Percentiles rank a stretch among this genome's conserved stretches.
Evolutionary conservation across 495 filamentous ascomycete species (phyloP).

Genomic region (Aspergillus kassunensis): DNA sequence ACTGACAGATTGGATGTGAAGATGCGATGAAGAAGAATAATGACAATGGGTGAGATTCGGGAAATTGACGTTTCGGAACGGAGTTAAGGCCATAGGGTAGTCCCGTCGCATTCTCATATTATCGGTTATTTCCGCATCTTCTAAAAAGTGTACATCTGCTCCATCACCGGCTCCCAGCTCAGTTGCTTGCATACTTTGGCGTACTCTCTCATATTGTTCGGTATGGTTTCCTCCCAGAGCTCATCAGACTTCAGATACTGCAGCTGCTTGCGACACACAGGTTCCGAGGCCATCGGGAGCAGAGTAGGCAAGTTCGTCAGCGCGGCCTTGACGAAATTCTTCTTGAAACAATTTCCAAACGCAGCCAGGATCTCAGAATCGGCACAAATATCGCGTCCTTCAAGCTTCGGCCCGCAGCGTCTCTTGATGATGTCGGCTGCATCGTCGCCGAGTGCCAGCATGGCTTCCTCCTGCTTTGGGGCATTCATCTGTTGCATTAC

Average conservation of each 20-base stretch:
- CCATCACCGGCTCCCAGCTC: constrained; percentile 15
- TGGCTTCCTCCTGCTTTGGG: constrained; percentile 30
- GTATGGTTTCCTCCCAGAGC: constrained; percentile 39
- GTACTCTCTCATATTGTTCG: constrained; percentile 43
- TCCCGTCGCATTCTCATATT: no score
- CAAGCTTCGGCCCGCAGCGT: constrained; percentile 30
- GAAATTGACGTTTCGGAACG: background rate
- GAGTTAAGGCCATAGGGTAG: background rate
- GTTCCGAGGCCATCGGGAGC: constrained; percentile 39
- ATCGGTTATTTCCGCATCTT: background rate
- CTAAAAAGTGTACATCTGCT: constrained; percentile 13
- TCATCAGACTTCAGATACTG: constrained; percentile 32
- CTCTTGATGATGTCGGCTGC: constrained; percentile 39
- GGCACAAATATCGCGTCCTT: constrained; percentile 37
- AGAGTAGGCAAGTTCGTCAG: constrained; percentile 31
- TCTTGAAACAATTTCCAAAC: constrained; percentile 45
- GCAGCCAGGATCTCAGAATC: constrained; percentile 33
- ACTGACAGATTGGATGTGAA: background rate
- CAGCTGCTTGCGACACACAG: constrained; percentile 34
- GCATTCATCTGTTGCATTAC: constrained; percentile 34
- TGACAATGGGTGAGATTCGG: background rate
- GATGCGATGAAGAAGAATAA: background rate
- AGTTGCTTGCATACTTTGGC: constrained; percentile 35
- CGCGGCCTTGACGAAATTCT: constrained; percentile 34
- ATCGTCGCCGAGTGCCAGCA: constrained; percentile 40